Evolutionary conservation across 257 asterid genomes (phyloP).

Genomic region (Thymus mandschuricus): DNA sequence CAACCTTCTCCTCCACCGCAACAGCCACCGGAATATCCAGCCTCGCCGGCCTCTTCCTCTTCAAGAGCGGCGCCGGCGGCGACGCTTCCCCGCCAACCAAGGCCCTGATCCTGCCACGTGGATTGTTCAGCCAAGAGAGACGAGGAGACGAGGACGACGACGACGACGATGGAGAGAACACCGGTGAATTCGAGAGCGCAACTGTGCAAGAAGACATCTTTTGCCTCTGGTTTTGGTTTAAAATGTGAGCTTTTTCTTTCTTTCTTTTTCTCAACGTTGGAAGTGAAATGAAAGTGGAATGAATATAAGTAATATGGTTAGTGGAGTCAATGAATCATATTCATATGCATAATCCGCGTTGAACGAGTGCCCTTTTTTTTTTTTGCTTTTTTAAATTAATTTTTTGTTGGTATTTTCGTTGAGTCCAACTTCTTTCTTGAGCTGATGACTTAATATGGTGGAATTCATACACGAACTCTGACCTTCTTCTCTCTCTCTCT

Average conservation of each 20-base stretch:
- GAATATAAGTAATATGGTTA: no score
- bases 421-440: conserved; percentile 26
- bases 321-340: neutral
- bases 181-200: conserved; percentile 63
- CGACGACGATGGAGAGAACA: conserved; percentile 42
- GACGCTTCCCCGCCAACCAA: conserved; percentile 32
- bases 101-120: conserved; percentile 50
- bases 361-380: neutral
- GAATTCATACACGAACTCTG: conserved; percentile 2
- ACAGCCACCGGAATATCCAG: conserved; percentile 53
- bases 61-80: conserved; percentile 41
- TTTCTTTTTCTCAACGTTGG: conserved; percentile 11
- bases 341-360: conserved; percentile 30
- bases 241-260: neutral
- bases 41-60: conserved; percentile 68
- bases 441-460: conserved; percentile 18
- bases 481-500: neutral
- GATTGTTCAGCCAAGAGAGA: conserved; percentile 49
- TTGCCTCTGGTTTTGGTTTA: neutral
- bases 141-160: conserved; percentile 60
- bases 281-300: neutral
- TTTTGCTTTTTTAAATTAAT: neutral
- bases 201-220: conserved; percentile 42
- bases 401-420: neutral
- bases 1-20: conserved; percentile 21